phyloP scores from a whole-genome alignment of 2,329 filamentous ascomycete genomes.

The Alternaria sp. region DNA sequence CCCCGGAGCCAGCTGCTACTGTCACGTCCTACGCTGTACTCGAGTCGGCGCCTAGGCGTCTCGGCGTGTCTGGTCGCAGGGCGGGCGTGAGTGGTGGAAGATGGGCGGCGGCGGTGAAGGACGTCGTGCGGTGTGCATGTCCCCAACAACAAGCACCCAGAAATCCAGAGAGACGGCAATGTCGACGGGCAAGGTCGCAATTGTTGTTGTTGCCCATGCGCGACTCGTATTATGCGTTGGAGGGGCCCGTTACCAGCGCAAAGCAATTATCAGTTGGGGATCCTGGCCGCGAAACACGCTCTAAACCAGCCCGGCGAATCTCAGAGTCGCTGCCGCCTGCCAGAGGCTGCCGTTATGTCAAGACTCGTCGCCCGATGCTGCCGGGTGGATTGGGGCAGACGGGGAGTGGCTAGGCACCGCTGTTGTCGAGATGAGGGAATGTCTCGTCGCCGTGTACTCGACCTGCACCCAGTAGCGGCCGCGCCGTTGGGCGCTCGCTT shows the following conservation, averaged over 20 bases:
- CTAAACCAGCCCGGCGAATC: constrained; percentile 25
- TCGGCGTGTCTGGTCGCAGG: constrained; percentile 1
- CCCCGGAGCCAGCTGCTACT: constrained; percentile 1
- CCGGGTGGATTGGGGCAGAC: constrained; percentile 22
- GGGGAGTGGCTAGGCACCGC: constrained; percentile 19
- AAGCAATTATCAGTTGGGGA: constrained; percentile 38
- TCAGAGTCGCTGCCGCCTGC: constrained; percentile 16
- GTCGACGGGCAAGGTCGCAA: constrained; percentile 14
- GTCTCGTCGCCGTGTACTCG: constrained; percentile 12
- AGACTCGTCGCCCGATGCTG: constrained; percentile 13
- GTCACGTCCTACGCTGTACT: not conserved
- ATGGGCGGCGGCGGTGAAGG: constrained; percentile 24
- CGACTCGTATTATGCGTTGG: constrained; percentile 27
- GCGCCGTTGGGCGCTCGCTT: constrained; percentile 9
- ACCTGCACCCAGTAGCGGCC: constrained; percentile 17
- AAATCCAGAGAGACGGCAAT: constrained; percentile 18
- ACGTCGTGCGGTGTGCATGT: constrained; percentile 33
- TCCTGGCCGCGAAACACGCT: constrained; percentile 29
- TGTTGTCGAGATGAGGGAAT: constrained; percentile 17
- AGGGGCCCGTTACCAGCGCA: constrained; percentile 36
- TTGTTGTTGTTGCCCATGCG: constrained; percentile 35
- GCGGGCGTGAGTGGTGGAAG: constrained; percentile 9
- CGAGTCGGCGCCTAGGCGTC: constrained; percentile 1
- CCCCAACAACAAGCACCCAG: constrained; percentile 17
- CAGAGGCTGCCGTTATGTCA: constrained; percentile 7